Conservation (phyloP, 352 stramenopile species). For the Blastocystis sp. region DNA sequence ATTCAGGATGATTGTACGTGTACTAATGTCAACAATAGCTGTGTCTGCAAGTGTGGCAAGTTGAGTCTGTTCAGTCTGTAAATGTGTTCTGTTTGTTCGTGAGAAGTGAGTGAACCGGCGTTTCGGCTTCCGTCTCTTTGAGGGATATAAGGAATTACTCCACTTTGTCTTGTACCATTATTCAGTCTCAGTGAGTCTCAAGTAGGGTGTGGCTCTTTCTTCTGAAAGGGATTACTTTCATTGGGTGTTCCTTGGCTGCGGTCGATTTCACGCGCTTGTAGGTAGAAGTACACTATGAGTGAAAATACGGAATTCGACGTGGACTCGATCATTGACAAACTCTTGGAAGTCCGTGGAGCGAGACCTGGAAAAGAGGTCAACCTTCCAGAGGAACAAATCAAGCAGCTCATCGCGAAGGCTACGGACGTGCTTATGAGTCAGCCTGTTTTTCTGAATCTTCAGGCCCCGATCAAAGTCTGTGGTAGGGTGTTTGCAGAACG, state of each 20-base stretch:
- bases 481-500: constrained; percentile 62
- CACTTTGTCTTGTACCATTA: not conserved
- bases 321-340: constrained; percentile 61
- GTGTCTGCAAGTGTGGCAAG: constrained; percentile 19
- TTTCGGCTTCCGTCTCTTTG: too few relatives aligned
- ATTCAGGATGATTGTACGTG: constrained; percentile 22
- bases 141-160: too few relatives aligned
- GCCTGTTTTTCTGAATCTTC: constrained; percentile 93
- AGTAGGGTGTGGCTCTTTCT: not conserved
- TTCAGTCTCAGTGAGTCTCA: not conserved
- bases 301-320: constrained; percentile 56
- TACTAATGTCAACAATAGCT: not conserved
- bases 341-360: constrained; percentile 72
- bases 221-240: not conserved
- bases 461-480: constrained; percentile 94
- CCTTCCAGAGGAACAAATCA: constrained; percentile 85
- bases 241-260: not conserved
- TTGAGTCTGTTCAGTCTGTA: constrained; percentile 27
- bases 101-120: not conserved
- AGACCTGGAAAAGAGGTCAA: constrained; percentile 78
- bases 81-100: not conserved
- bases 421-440: constrained; percentile 93
- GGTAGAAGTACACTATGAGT: not conserved
- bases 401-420: constrained; percentile 86
- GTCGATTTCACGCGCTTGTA: not conserved